A percentile compares a stretch with the other conserved stretches of the same genome.
phyloP scores from a whole-genome alignment of 2,329 filamentous ascomycete genomes.

The Colletotrichum limetticola region DNA sequence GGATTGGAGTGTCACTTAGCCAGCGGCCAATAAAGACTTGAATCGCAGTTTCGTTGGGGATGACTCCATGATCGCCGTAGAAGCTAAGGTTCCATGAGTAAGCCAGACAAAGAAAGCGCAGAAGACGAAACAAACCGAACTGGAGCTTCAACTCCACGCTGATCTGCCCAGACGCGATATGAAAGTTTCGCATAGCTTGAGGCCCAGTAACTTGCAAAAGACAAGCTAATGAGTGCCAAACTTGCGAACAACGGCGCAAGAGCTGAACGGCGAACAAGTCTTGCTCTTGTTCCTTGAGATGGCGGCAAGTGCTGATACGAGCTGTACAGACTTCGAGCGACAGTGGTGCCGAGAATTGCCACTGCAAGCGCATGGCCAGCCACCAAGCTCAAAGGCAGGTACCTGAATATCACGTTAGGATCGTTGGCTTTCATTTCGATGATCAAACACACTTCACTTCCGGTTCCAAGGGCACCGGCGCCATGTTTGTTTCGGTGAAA shows the following conservation, averaged over 20 bases:
- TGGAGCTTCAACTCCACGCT: slow-evolving; percentile 51
- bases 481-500: slow-evolving; percentile 35
- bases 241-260: slow-evolving; percentile 51
- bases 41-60: slow-evolving; percentile 42
- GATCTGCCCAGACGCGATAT: slow-evolving; percentile 61
- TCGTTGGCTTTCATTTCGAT: background rate
- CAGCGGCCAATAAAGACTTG: slow-evolving; percentile 58
- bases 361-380: slow-evolving; percentile 37
- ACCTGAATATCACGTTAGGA: slow-evolving; percentile 33
- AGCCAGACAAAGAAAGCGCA: slow-evolving; percentile 11
- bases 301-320: slow-evolving; percentile 44
- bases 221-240: slow-evolving; percentile 58
- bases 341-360: slow-evolving; percentile 36
- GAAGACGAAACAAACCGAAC: slow-evolving; percentile 42
- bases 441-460: slow-evolving; percentile 36
- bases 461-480: slow-evolving; percentile 39
- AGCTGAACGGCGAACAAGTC: slow-evolving; percentile 41
- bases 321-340: slow-evolving; percentile 39
- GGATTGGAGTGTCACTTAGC: slow-evolving; percentile 63
- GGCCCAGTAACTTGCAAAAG: slow-evolving; percentile 54
- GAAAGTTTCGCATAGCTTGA: slow-evolving; percentile 56
- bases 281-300: slow-evolving; percentile 48
- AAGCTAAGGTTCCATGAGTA: slow-evolving; percentile 34
- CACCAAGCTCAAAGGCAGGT: slow-evolving; percentile 32
- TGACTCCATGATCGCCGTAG: slow-evolving; percentile 47